Evolutionary conservation across 805 yeast genomes (phyloP).

Genomic region (Nematodospora valgi): DNA sequence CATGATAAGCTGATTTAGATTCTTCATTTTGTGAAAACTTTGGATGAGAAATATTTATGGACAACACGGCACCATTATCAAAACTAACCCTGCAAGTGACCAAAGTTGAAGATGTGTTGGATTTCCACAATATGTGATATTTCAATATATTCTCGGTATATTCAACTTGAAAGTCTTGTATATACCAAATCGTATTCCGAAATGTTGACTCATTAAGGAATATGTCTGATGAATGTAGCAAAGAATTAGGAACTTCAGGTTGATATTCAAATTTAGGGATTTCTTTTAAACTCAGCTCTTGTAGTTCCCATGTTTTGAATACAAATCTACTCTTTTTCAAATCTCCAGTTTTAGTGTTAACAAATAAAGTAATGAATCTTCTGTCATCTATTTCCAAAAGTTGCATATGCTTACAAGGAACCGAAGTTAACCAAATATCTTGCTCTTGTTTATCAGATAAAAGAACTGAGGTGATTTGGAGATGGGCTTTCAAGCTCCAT

Average conservation of each 20-base stretch:
- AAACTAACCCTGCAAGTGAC: slow-evolving; percentile 20
- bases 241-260: slow-evolving; percentile 13
- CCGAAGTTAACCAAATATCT: slow-evolving; percentile 23
- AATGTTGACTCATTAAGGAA: slow-evolving; percentile 4
- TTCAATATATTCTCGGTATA: slow-evolving; percentile 4
- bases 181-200: slow-evolving; percentile 41
- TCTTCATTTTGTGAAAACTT: slow-evolving; percentile 10
- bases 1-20: slow-evolving; percentile 23
- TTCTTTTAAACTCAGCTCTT: not conserved
- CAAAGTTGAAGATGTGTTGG: slow-evolving; percentile 53
- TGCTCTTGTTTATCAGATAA: slow-evolving; percentile 11
- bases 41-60: slow-evolving; percentile 15
- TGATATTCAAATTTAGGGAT: slow-evolving; percentile 12
- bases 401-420: slow-evolving; percentile 30
- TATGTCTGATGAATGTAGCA: slow-evolving; percentile 1
- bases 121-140: slow-evolving; percentile 55
- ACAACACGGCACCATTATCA: slow-evolving; percentile 12
- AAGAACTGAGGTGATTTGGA: slow-evolving; percentile 15
- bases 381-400: slow-evolving; percentile 9
- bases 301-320: slow-evolving; percentile 23
- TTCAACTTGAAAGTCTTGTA: slow-evolving; percentile 34
- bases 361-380: slow-evolving; percentile 8
- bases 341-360: slow-evolving; percentile 11
- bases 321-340: slow-evolving; percentile 16
- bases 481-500: slow-evolving; percentile 52